Conservation (phyloP, 306 rosid genomes). For the Fragaria nilgerrensis region DNA sequence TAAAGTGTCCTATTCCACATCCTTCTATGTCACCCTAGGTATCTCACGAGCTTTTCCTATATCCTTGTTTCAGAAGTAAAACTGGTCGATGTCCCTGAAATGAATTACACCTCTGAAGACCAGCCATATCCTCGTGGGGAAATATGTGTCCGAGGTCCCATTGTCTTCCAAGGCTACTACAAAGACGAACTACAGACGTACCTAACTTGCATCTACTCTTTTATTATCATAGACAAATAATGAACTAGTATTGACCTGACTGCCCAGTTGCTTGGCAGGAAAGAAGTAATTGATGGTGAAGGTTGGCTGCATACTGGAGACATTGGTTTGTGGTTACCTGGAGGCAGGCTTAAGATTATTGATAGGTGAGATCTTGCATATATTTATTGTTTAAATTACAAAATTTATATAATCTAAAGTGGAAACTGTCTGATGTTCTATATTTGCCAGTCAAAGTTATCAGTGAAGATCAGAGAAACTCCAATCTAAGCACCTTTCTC, state of each 20-base stretch:
- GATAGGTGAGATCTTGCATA: slow-evolving; percentile 53
- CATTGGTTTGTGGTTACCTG: slow-evolving; percentile 58
- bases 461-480: background rate
- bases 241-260: slow-evolving; percentile 16
- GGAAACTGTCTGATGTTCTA: background rate
- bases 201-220: slow-evolving; percentile 10
- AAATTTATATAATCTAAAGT: no score
- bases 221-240: background rate
- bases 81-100: slow-evolving; percentile 93
- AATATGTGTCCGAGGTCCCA: slow-evolving; percentile 92
- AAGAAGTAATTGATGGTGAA: slow-evolving; percentile 5
- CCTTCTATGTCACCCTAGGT: slow-evolving; percentile 1
- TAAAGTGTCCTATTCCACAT: background rate
- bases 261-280: slow-evolving; percentile 42
- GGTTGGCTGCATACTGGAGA: no score
- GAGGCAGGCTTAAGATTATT: slow-evolving; percentile 87
- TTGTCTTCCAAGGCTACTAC: slow-evolving; percentile 71
- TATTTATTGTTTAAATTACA: background rate
- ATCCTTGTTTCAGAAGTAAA: slow-evolving; percentile 70
- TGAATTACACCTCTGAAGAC: slow-evolving; percentile 87
- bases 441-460: background rate
- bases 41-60: slow-evolving; percentile 31
- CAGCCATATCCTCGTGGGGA: slow-evolving; percentile 90
- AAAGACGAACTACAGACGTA: slow-evolving; percentile 85
- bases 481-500: background rate